Percentiles rank a stretch among this genome's conserved stretches.
These are phyloP conservation scores for Pythium plurisporium DNA, from an alignment of 352 stramenopile genomes.

Conservation along the genomic window DNA sequence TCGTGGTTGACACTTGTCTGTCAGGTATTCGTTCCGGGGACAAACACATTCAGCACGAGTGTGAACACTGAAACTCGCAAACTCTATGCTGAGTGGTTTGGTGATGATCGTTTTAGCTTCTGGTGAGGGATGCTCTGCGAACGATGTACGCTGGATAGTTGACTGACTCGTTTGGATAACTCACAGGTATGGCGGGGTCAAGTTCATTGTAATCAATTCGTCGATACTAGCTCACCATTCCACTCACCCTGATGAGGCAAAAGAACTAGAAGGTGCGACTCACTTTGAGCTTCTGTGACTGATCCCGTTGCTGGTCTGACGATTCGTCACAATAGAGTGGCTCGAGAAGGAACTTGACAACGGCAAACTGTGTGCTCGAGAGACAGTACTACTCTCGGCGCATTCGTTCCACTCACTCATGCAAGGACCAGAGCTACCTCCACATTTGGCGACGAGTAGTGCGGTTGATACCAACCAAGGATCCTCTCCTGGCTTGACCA, in stretches of 20 bases:
- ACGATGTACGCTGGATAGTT: neutral
- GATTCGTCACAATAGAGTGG: too few species aligned
- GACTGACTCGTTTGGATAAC: neutral
- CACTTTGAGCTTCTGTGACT: neutral
- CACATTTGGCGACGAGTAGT: slow-evolving; percentile 1
- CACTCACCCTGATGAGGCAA: slow-evolving; percentile 27
- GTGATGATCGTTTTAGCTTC: slow-evolving; percentile 68
- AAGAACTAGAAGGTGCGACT: slow-evolving; percentile 48
- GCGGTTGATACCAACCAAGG: neutral
- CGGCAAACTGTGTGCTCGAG: slow-evolving; percentile 69
- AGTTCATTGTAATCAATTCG: slow-evolving; percentile 75
- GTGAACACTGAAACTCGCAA: neutral
- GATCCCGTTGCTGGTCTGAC: too few species aligned
- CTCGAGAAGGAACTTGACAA: slow-evolving; percentile 73
- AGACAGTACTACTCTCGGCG: slow-evolving; percentile 50
- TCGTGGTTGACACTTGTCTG: too few species aligned
- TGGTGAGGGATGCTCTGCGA: slow-evolving; percentile 31
- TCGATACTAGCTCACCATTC: slow-evolving; percentile 29
- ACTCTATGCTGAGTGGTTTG: slow-evolving; percentile 51
- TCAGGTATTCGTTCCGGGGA: slow-evolving; percentile 23
- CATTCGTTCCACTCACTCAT: slow-evolving; percentile 23
- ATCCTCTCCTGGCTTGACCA: slow-evolving; percentile 5
- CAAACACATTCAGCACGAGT: neutral
- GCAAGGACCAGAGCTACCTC: slow-evolving; percentile 22
- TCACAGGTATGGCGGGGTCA: slow-evolving; percentile 66